Conservation (phyloP, 78 protist genomes). For the Creolimax fragrantissima region DNA sequence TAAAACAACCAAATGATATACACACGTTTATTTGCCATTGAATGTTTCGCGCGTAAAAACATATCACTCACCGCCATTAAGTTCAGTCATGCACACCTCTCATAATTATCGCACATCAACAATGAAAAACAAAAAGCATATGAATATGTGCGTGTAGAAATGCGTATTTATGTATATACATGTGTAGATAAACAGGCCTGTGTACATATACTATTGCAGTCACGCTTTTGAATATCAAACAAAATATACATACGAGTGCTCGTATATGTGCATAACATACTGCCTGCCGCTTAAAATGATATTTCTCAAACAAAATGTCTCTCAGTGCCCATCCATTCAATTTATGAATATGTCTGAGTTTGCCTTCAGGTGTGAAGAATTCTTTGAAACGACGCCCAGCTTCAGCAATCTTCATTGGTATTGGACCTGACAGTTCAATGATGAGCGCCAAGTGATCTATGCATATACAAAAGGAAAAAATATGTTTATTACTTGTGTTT, state of each 20-base stretch:
- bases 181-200: background rate
- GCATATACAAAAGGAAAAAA: background rate
- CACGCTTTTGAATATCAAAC: background rate
- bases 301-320: constrained; percentile 63
- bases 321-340: constrained; percentile 62
- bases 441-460: constrained; percentile 66
- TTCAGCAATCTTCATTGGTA: constrained; percentile 36
- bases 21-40: background rate
- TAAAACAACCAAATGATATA: background rate
- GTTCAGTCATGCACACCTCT: no score
- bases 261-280: background rate
- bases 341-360: constrained; percentile 57
- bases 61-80: no score
- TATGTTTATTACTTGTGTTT: background rate
- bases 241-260: background rate
- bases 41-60: no score
- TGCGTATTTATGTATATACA: background rate
- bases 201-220: no score
- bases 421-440: constrained; percentile 68
- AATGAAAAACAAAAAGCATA: no score
- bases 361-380: constrained; percentile 54
- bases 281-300: constrained; percentile 26
- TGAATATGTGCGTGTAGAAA: background rate
- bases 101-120: no score
- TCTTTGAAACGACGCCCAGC: constrained; percentile 22